Conservation (phyloP, 2,329 filamentous ascomycete species). For the Diatrype stigma region DNA sequence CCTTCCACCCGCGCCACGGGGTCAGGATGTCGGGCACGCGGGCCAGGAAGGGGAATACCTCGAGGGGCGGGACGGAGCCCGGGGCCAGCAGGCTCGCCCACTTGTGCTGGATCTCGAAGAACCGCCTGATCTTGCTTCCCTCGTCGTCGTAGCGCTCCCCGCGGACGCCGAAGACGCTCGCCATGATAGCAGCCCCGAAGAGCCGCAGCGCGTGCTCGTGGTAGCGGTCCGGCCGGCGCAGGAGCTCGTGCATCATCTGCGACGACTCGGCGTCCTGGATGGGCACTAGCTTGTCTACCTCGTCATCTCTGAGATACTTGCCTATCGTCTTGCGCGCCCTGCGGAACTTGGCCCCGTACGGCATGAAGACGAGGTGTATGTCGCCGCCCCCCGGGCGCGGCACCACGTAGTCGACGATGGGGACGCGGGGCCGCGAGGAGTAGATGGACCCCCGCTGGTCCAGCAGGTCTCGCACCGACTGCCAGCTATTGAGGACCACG, state of each 20-base stretch:
- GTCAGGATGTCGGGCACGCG: conserved; percentile 16
- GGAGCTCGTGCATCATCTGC: conserved; percentile 18
- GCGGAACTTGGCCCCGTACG: conserved; percentile 16
- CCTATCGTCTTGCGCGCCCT: conserved; percentile 13
- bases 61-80: conserved; percentile 12
- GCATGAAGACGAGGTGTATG: conserved; percentile 13
- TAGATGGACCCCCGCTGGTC: conserved; percentile 18
- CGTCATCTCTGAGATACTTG: conserved; percentile 13
- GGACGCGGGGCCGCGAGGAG: conserved; percentile 14
- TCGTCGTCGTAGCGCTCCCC: conserved; percentile 6
- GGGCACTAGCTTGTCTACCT: conserved; percentile 9
- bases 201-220: conserved; percentile 11
- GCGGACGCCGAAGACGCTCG: conserved; percentile 14
- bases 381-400: conserved; percentile 14
- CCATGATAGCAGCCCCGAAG: conserved; percentile 12
- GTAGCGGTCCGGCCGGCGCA: conserved; percentile 7
- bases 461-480: conserved; percentile 16
- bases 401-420: conserved; percentile 10
- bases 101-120: conserved; percentile 14
- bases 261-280: conserved; percentile 17
- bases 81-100: conserved; percentile 9
- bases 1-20: conserved; percentile 17
- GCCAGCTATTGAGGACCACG: conserved; percentile 18
- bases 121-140: conserved; percentile 5
- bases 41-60: conserved; percentile 17